These are phyloP conservation scores for Phytophthora vignae DNA, from an alignment of 352 stramenopile genomes.

Conservation along the genomic window DNA sequence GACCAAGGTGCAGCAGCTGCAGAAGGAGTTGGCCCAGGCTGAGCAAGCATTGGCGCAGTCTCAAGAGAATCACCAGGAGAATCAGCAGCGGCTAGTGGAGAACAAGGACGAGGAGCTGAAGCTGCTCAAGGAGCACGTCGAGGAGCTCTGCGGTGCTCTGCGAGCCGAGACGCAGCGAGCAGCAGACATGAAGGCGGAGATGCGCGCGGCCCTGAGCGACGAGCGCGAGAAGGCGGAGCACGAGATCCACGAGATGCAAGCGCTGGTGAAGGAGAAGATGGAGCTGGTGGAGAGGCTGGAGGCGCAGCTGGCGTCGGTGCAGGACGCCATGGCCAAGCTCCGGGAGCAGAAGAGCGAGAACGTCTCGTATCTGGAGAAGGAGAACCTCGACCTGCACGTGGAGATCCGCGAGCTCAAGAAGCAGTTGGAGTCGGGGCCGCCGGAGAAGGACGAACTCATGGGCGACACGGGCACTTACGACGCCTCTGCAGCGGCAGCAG, in stretches of 20 bases:
- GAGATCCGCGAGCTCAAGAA: slow-evolving; percentile 70
- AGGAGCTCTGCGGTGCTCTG: slow-evolving; percentile 49
- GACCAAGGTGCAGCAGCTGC: slow-evolving; percentile 45
- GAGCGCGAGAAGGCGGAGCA: slow-evolving; percentile 58
- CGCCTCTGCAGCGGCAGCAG: slow-evolving; percentile 39
- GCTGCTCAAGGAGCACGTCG: slow-evolving; percentile 46
- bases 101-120: slow-evolving; percentile 56
- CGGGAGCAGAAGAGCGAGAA: slow-evolving; percentile 45
- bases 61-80: slow-evolving; percentile 25
- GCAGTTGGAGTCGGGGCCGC: slow-evolving; percentile 33
- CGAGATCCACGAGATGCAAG: slow-evolving; percentile 62
- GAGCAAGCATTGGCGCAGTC: slow-evolving; percentile 22
- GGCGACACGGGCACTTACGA: slow-evolving; percentile 34
- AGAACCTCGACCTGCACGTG: slow-evolving; percentile 72
- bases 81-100: slow-evolving; percentile 31
- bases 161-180: slow-evolving; percentile 45
- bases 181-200: slow-evolving; percentile 35
- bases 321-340: slow-evolving; percentile 36
- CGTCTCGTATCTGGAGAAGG: slow-evolving; percentile 70
- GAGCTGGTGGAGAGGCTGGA: slow-evolving; percentile 53
- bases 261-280: slow-evolving; percentile 56
- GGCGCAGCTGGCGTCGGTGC: slow-evolving; percentile 35
- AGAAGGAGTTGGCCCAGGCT: slow-evolving; percentile 43
- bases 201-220: slow-evolving; percentile 46
- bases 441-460: slow-evolving; percentile 20